Conservation (phyloP, 305 asterid species). For the Lippia alba region DNA sequence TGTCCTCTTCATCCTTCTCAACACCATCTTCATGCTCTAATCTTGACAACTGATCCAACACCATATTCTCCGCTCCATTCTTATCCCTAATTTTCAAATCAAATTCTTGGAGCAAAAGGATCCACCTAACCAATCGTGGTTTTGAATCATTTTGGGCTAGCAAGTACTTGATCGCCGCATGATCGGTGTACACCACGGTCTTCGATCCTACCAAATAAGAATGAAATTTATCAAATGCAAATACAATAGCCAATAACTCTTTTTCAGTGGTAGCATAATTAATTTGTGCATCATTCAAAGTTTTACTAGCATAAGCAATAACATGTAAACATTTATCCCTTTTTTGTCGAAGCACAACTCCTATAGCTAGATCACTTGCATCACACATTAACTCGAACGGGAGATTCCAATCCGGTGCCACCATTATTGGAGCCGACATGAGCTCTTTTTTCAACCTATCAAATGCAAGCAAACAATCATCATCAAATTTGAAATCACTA, state of each 20-base stretch:
- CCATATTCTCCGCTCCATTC: background rate
- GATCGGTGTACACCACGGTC: background rate
- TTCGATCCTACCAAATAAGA: background rate
- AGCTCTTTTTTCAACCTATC: background rate
- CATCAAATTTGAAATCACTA: background rate
- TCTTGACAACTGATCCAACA: background rate
- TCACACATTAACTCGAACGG: conserved; percentile 5
- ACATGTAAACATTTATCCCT: background rate
- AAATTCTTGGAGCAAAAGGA: background rate
- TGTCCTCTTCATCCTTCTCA: no score
- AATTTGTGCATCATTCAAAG: background rate
- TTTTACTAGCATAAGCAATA: background rate
- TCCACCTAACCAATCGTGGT: background rate
- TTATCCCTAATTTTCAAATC: background rate
- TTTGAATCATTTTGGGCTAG: background rate
- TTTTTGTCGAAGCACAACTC: background rate
- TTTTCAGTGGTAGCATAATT: background rate
- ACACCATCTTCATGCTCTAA: background rate
- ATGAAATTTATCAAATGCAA: background rate
- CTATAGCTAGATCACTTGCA: background rate
- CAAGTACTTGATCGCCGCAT: background rate
- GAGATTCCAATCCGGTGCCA: background rate
- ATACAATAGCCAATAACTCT: no score
- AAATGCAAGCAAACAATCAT: background rate
- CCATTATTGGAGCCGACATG: background rate